A percentile compares a stretch with the other conserved stretches of the same genome.
phyloP scores from a whole-genome alignment of 495 filamentous ascomycete genomes.

The Lasiosphaeria ovina region DNA sequence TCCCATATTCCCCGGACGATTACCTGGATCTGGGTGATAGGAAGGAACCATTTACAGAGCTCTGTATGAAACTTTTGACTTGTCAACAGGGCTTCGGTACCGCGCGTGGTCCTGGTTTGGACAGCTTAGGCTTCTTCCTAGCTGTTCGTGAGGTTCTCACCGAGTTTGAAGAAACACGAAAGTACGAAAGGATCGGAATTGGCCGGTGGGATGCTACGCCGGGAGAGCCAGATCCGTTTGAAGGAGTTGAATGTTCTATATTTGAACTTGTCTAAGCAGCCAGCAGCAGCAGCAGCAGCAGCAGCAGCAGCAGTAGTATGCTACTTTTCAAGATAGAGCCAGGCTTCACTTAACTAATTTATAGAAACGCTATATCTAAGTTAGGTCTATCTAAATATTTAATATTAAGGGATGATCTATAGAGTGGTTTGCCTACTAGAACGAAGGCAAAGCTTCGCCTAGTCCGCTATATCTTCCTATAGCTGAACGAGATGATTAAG shows the following conservation, averaged over 20 bases:
- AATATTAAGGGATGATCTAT: too few relatives aligned
- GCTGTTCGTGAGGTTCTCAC: background rate
- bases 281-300: background rate
- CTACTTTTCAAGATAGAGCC: background rate
- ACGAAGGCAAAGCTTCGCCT: too few relatives aligned
- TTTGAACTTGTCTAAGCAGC: constrained; percentile 1
- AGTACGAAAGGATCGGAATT: constrained; percentile 2
- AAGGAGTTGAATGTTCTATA: background rate
- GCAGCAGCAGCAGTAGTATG: background rate
- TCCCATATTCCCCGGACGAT: constrained; percentile 1
- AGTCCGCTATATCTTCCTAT: too few relatives aligned
- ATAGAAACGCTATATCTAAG: background rate
- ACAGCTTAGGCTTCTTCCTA: background rate
- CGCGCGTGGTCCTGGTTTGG: background rate
- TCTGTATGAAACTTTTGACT: background rate
- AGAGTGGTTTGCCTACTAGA: too few relatives aligned
- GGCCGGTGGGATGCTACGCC: constrained; percentile 3
- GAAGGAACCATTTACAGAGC: background rate
- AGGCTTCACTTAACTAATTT: background rate
- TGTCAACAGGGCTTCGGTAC: background rate
- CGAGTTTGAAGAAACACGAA: background rate
- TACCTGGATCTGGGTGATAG: background rate
- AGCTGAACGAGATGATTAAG: too few relatives aligned
- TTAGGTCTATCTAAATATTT: background rate
- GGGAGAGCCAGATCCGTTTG: constrained; percentile 5